Evolutionary conservation across 2,329 filamentous ascomycete genomes (phyloP), one percentile per base, ranked within the genome.

Genomic region (Diplodia corticola): DNA sequence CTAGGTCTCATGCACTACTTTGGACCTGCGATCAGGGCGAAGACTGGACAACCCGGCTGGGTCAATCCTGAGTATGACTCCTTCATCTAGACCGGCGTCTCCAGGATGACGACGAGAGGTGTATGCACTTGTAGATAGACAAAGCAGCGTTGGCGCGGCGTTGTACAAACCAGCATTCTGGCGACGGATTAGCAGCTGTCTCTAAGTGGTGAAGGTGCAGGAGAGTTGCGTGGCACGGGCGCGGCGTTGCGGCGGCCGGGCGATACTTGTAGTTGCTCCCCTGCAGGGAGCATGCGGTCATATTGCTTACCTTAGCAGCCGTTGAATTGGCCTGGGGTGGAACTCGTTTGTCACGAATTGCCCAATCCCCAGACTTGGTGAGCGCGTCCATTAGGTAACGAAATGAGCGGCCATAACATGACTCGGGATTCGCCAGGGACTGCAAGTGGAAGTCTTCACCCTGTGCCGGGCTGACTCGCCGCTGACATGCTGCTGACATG

Each of bases 1-100:
- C 68, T 73, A 35, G 68, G 70, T 5, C 20, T 71, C 17, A 54
- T 74, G 12, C 73, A 73, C 26, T 68, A 67, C 13, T 74, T 69
- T 54, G 71, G 71, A 12, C 61, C 71, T 12, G 66, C 48, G 53
- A 60, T 73, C n/a, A 63, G 69, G 50, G 63, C 55, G 17, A 63
- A 37, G 66, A 51, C 50, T 12, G 69, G 69, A 9, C 40, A 66
- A 15, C 69, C 69, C 2, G 44, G 63, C 40, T 70, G 69, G 69
- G 68, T 70, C 22, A 70, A 70, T 24, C 69, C 69, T 26, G 69
- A 70, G 63, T 70, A 67, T 46, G 57, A 49, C 12, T 35, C 57
- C 40, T 22, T 61, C 20, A 49, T 61, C n/a, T 61, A 61, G 44
- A 7, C 17, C 1, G 35, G 4, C 9, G 33, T 35, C 33, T 35